A percentile compares a stretch with the other conserved stretches of the same genome.
phyloP scores from a whole-genome alignment of 73 alveolate species.

The Paramecium sexaurelia region DNA sequence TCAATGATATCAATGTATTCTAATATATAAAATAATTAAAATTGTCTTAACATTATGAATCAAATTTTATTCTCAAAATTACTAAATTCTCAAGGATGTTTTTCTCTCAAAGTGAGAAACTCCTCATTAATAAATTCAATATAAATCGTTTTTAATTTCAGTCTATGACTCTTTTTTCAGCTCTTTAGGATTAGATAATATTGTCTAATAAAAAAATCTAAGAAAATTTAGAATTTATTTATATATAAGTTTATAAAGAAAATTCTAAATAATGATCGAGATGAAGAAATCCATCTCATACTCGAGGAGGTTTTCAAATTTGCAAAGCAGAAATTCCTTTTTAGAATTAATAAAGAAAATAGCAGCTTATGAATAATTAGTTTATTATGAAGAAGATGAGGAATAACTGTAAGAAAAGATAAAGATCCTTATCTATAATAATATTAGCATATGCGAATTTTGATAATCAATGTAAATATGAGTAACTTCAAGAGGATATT shows the following conservation, averaged over 20 bases:
- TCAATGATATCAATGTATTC: constrained; percentile 11
- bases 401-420: not conserved
- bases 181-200: constrained; percentile 5
- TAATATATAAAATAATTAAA: constrained; percentile 7
- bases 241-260: not conserved
- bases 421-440: not conserved
- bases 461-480: constrained; percentile 13
- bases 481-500: constrained; percentile 27
- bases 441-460: not conserved
- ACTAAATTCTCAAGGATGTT: not conserved
- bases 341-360: constrained; percentile 26
- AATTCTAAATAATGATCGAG: not conserved
- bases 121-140: constrained; percentile 18
- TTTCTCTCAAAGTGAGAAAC: constrained; percentile 13
- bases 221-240: too few species aligned
- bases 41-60: not conserved
- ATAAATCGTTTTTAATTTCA: not conserved
- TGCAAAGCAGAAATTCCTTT: constrained; percentile 55
- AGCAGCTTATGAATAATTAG: constrained; percentile 1
- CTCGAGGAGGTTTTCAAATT: constrained; percentile 24
- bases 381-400: constrained; percentile 33
- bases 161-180: constrained; percentile 8
- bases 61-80: not conserved
- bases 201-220: not conserved
- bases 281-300: not conserved